Evolutionary conservation across 1,284 basidiomycete genomes (phyloP), one percentile per base, ranked within the genome.

Genomic region (Trichosporon ovoides): DNA sequence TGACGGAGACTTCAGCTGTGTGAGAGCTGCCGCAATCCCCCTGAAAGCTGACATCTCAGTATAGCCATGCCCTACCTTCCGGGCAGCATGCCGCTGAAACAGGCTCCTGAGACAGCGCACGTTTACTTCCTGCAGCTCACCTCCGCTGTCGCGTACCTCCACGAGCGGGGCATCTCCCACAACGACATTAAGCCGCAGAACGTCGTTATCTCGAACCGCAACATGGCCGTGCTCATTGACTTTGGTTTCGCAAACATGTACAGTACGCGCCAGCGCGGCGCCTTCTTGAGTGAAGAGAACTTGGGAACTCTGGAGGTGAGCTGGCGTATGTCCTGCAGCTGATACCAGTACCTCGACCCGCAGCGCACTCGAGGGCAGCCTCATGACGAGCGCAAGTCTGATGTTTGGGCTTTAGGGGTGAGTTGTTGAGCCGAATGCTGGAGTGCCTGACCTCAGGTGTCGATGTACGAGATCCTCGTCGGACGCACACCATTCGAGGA

Each of bases 101-200:
- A 95, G 0, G 82, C 85, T 33, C 90, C 93, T 67, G 66, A 78
- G 1, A 84, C 84, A 60, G 89, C 89, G n/a, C 84, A 83, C 50
- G 81, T 83, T 58, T 95, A 91, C 88, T 91, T 96, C 72, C 83
- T 82, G 49, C 87, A 85, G 56, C 83, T 96, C 9, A 82, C 91
- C n/a, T 89, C 87, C 7, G 92, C 86, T 3, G 82, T 94, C n/a
- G 85, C 87, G 56, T 94, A 91, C 71, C 82, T 94, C 7, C 91
- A 96, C 77, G 83, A 82, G 60, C 85, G 86, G 48, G 89, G 90
- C 33, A 86, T 96, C 49, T 90, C 91, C 0, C 92, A 96, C 74
- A 95, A 95, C 70, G 92, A 96, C 70, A 93, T 96, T 81, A 96
- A 96, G 87, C 91, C 91, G 4, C 89, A 91, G 13, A 95, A 95